A percentile compares a stretch with the other conserved stretches of the same genome.
phyloP scores from a whole-genome alignment of 2,329 filamentous ascomycete species.

The Talaromyces sp. region DNA sequence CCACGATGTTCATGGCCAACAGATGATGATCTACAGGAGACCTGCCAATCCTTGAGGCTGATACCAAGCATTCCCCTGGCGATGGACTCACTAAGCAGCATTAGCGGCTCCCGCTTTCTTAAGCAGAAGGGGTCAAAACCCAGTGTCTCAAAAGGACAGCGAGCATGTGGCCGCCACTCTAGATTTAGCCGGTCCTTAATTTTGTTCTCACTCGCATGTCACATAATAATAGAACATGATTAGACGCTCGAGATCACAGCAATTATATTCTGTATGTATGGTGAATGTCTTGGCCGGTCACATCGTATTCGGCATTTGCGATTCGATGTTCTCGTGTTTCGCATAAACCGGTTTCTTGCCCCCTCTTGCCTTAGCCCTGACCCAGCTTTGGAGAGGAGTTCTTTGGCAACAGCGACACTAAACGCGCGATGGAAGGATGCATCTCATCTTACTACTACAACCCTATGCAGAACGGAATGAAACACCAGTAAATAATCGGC shows the following conservation, averaged over 20 bases:
- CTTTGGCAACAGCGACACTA: background rate
- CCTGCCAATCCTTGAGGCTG: background rate
- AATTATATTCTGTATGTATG: background rate
- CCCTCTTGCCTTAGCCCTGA: background rate
- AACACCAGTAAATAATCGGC: background rate
- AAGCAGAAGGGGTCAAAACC: background rate
- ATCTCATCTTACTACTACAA: background rate
- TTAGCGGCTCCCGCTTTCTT: background rate
- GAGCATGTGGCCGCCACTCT: background rate
- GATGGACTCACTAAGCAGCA: background rate
- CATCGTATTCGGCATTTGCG: background rate
- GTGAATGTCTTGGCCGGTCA: background rate
- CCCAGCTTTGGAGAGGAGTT: background rate
- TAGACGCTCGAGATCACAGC: background rate
- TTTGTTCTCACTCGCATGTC: background rate
- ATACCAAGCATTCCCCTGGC: background rate
- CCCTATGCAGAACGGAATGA: background rate
- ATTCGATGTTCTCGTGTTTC: background rate
- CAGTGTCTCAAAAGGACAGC: background rate
- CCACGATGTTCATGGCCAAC: background rate
- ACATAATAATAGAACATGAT: background rate
- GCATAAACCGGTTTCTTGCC: background rate
- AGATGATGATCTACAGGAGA: background rate
- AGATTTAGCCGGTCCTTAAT: background rate
- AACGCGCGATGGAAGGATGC: background rate